Conservation (phyloP, 257 asterid species). For the Agastache rugosa region DNA sequence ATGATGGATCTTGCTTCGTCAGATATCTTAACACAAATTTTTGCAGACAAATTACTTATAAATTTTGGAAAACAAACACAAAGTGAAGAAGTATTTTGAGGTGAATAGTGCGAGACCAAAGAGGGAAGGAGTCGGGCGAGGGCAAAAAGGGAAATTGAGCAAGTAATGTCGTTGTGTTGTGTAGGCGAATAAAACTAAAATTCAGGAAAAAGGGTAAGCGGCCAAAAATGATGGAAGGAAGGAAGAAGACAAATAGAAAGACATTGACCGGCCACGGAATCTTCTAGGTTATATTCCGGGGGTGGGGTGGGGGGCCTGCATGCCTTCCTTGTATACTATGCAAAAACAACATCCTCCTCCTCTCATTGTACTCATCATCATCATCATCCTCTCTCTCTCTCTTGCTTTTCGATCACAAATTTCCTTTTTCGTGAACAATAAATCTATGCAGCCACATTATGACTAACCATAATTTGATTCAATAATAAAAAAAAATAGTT, state of each 20-base stretch:
- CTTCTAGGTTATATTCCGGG: constrained; percentile 44
- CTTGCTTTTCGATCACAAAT: neutral
- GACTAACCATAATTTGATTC: no score
- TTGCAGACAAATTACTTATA: no score
- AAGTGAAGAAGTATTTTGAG: no score
- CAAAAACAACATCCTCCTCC: neutral
- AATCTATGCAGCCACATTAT: no score
- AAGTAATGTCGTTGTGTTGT: neutral
- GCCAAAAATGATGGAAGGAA: constrained; percentile 27
- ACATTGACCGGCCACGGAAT: constrained; percentile 49
- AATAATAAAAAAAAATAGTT: no score
- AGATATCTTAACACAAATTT: no score
- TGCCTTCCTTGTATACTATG: neutral
- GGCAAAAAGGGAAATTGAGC: constrained; percentile 3
- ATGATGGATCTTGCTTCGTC: no score
- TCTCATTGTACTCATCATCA: constrained; percentile 8
- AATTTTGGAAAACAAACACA: no score
- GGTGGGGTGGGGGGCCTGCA: neutral
- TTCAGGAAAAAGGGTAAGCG: constrained; percentile 25
- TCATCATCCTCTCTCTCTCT: neutral
- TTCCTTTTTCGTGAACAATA: no score
- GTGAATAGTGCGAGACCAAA: no score
- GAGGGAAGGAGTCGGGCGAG: neutral
- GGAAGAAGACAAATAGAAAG: constrained; percentile 37
- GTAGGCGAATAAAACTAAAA: constrained; percentile 21